These are phyloP conservation scores for Allomyces arbusculus DNA, from an alignment of 192 early-diverging fungal genomes.

Conservation along the genomic window DNA sequence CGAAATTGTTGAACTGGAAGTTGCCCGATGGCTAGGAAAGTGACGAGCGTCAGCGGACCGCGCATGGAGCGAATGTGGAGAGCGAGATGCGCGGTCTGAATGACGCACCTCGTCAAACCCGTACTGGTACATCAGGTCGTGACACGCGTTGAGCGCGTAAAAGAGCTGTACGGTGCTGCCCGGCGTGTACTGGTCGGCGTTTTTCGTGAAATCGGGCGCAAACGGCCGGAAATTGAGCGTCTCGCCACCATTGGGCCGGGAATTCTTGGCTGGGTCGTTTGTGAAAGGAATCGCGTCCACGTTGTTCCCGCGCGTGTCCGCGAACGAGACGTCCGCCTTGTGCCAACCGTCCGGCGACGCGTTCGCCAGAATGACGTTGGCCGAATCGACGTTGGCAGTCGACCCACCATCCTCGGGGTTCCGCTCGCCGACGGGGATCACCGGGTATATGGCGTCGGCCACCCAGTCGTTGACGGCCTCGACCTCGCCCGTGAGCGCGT, in stretches of 20 bases:
- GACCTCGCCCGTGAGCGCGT: constrained; percentile 36
- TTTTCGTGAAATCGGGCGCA: constrained; percentile 30
- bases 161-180: constrained; percentile 36
- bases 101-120: constrained; percentile 62
- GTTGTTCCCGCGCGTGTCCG: constrained; percentile 73
- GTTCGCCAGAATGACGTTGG: constrained; percentile 21
- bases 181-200: constrained; percentile 53
- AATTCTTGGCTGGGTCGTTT: constrained; percentile 16
- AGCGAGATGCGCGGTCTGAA: too few relatives aligned
- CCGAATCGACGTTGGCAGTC: constrained; percentile 16
- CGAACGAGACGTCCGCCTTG: constrained; percentile 12
- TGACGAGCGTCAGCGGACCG: too few relatives aligned
- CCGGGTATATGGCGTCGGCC: constrained; percentile 49
- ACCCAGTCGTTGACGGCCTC: constrained; percentile 68
- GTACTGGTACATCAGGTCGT: constrained; percentile 73
- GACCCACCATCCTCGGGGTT: constrained; percentile 48
- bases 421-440: constrained; percentile 56
- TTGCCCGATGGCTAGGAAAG: constrained; percentile 16
- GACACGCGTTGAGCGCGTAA: constrained; percentile 42
- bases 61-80: too few relatives aligned
- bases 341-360: constrained; percentile 54
- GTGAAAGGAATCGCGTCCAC: constrained; percentile 73
- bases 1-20: constrained; percentile 31
- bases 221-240: constrained; percentile 16
- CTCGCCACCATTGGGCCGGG: constrained; percentile 7